Base-by-base conservation (phyloP, 306 rosid genomes). In the Cotoneaster glaucophyllus region DNA sequence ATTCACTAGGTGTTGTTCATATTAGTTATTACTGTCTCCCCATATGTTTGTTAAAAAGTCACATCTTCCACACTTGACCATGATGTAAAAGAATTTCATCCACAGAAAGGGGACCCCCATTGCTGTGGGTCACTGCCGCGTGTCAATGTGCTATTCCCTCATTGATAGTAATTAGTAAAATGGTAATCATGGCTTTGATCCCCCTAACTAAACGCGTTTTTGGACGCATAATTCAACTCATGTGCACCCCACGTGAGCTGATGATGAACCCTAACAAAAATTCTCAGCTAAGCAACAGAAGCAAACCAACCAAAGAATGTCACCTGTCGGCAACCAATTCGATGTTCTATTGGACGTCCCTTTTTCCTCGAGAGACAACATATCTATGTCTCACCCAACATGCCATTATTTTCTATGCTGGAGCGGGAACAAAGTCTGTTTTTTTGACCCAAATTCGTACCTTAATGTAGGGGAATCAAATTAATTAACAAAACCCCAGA, bases 221-320 rank as follows among this genome's bases (percentile, higher is more conserved):
- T 29, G 65, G 41, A 48, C 44, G 59, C 21, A 74, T 68, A 71
- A 83, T 76, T 76, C 63, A 50, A 80, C 74, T 65, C 89, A 83
- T 64, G 91, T 83, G 91, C 87, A 64, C 3, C 64, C 80, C 86
- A 85, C 89, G 91, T 86, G 86, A 82, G 72, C 24, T 75, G 71
- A 81, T 65, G 24, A 43, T 54, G 32, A 22, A 21, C 24, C 22
- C 48, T 37, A 17, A 25, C 34, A 11, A 64, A 64, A 25, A 62
- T 22, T 41, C 50, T 67, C 72, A 41, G 44, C 56, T 8, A 5
- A n/a, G 50, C n/a, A 57, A 72, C 57, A 24, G 53, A 24, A 57
- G 31, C 53, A 5, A 65, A 41, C 79, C 78, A 76, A 63, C 77
- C 76, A 31, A 22, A 61, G 31, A 77, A 31, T 53, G 75, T 78